Evolutionary conservation across 2,329 filamentous ascomycete species (phyloP).

Genomic region (Falciphora oryzae): DNA sequence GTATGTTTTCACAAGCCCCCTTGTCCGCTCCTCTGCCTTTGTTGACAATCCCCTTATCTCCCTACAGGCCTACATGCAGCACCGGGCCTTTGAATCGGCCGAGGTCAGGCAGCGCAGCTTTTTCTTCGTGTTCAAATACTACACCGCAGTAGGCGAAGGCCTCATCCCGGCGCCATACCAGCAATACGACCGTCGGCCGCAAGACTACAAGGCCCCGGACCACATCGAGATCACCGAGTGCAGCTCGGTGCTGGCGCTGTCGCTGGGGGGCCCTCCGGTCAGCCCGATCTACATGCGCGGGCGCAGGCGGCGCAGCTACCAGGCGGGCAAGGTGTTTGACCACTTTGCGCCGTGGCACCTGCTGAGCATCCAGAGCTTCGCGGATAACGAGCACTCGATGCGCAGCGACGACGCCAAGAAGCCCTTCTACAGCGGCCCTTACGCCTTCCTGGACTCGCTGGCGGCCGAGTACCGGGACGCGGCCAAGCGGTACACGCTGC

Average conservation of each 20-base stretch:
- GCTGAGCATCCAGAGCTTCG: slow-evolving; percentile 52
- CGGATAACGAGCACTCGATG: slow-evolving; percentile 51
- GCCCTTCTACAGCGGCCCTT: slow-evolving; percentile 53
- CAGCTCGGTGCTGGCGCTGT: slow-evolving; percentile 52
- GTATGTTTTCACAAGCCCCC: slow-evolving; percentile 2
- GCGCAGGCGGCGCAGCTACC: slow-evolving; percentile 37
- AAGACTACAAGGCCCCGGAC: slow-evolving; percentile 31
- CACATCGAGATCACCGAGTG: slow-evolving; percentile 57
- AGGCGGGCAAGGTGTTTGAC: slow-evolving; percentile 49
- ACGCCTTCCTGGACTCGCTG: slow-evolving; percentile 54
- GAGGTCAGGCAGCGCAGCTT: slow-evolving; percentile 48
- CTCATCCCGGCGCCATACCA: slow-evolving; percentile 57
- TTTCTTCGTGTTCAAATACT: slow-evolving; percentile 61
- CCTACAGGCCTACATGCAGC: slow-evolving; percentile 37
- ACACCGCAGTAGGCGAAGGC: slow-evolving; percentile 51
- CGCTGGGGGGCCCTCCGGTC: slow-evolving; percentile 45
- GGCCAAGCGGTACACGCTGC: slow-evolving; percentile 49
- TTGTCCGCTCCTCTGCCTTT: background rate
- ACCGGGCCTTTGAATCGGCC: slow-evolving; percentile 39
- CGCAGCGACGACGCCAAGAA: slow-evolving; percentile 49
- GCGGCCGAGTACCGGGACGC: slow-evolving; percentile 56
- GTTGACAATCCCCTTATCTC: background rate
- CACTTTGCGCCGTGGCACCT: slow-evolving; percentile 57
- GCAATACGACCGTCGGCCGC: slow-evolving; percentile 41
- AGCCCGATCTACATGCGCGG: slow-evolving; percentile 43